phyloP scores from a whole-genome alignment of 768 basidiomycete species.

The Suillus alpinus region DNA sequence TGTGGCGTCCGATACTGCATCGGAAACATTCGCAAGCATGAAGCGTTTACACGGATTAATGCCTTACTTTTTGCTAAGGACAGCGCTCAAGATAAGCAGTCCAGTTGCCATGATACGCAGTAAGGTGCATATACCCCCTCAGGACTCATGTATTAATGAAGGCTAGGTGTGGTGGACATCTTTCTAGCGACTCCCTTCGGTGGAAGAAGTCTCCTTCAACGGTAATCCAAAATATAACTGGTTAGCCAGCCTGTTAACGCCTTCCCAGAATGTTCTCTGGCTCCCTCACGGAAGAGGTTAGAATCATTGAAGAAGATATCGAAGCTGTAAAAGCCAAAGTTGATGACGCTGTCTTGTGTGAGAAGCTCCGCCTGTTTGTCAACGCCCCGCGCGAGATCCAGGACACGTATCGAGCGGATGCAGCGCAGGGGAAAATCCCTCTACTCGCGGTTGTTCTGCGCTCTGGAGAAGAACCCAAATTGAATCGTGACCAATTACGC shows the following conservation, averaged over 20 bases:
- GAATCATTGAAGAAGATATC: conserved; percentile 81
- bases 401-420: conserved; percentile 74
- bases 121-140: conserved; percentile 26
- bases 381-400: conserved; percentile 89
- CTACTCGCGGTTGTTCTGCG: conserved; percentile 79
- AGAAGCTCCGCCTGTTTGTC: conserved; percentile 84
- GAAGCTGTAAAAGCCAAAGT: conserved; percentile 85
- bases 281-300: conserved; percentile 87
- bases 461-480: conserved; percentile 67
- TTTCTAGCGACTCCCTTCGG: conserved; percentile 98
- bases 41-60: conserved; percentile 95
- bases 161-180: conserved; percentile 72
- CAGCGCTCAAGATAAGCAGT: conserved; percentile 89
- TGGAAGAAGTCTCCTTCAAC: conserved; percentile 84
- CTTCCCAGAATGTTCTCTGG: conserved; percentile 89
- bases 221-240: conserved; percentile 38
- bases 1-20: conserved; percentile 89
- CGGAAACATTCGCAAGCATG: conserved; percentile 80
- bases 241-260: neutral
- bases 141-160: conserved; percentile 6
- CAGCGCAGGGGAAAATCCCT: conserved; percentile 70
- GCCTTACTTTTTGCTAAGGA: conserved; percentile 97
- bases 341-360: conserved; percentile 82
- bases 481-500: conserved; percentile 77
- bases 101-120: conserved; percentile 96